phyloP scores from a whole-genome alignment of 106 monocot genomes.

The Cymbidium sinense region DNA sequence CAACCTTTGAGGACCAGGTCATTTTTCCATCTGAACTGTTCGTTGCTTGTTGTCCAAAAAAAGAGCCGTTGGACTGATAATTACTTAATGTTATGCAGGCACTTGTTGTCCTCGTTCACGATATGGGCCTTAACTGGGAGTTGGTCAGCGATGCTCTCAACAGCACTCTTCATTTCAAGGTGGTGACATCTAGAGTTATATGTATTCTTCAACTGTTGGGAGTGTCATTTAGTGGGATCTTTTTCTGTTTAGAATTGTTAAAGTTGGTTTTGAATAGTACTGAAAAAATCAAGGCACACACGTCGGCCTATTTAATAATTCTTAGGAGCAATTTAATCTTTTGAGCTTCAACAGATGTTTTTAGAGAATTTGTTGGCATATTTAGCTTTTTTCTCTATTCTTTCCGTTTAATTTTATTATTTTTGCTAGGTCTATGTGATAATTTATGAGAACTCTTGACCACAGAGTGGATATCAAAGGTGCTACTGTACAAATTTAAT shows the following conservation, averaged over 20 bases:
- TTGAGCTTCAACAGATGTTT: neutral
- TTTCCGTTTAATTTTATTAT: neutral
- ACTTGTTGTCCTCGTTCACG: conserved; percentile 99
- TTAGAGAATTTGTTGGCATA: neutral
- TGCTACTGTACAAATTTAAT: conserved; percentile 2
- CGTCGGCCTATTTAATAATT: neutral
- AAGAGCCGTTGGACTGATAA: neutral
- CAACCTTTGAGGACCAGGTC: conserved; percentile 96
- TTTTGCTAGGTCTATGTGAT: neutral
- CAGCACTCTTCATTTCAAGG: conserved; percentile 86
- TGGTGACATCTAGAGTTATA: conserved; percentile 13
- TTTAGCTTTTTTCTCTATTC: neutral
- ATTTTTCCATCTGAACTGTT: neutral
- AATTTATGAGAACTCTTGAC: neutral
- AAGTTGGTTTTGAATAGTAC: neutral
- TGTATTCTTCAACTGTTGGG: neutral
- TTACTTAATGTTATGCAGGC: conserved; percentile 39
- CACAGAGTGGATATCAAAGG: neutral
- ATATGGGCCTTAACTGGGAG: conserved; percentile 99
- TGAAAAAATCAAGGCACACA: neutral
- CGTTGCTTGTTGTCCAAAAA: neutral
- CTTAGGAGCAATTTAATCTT: neutral
- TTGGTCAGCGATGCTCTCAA: conserved; percentile 96
- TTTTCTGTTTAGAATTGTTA: neutral
- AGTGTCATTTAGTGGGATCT: neutral